Percentiles rank a stretch among this genome's conserved stretches.
phyloP scores from a whole-genome alignment of 148 eudicot genomes.

The Nyssa sinensis region DNA sequence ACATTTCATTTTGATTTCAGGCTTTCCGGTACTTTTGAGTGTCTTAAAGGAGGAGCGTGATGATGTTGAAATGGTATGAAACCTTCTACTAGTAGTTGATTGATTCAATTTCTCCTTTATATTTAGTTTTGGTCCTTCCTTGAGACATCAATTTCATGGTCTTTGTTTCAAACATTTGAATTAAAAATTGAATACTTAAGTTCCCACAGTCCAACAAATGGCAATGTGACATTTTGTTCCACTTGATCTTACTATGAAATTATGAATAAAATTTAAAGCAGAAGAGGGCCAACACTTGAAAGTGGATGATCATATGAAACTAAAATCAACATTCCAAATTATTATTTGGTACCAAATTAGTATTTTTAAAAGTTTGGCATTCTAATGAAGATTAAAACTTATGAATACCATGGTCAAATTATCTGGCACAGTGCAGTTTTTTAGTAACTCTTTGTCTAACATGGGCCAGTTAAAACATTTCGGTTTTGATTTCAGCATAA shows the following conservation, averaged over 20 bases:
- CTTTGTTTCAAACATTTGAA: background rate
- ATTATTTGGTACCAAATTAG: background rate
- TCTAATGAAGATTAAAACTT: background rate
- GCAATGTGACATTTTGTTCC: background rate
- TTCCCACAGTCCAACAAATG: background rate
- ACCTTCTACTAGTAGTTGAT: conserved; percentile 2
- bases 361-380: background rate
- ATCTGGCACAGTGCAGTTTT: background rate
- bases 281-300: background rate
- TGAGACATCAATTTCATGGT: background rate
- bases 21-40: conserved; percentile 78
- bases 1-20: conserved; percentile 39
- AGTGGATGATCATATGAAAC: background rate
- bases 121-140: background rate
- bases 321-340: background rate
- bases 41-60: conserved; percentile 93
- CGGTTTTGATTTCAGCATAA: background rate
- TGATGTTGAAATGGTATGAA: conserved; percentile 90
- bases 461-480: background rate
- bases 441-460: background rate
- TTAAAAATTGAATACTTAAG: background rate
- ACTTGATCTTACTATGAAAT: background rate
- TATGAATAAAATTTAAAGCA: background rate
- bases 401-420: background rate
- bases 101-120: background rate